Base-by-base conservation (phyloP, 2,329 filamentous ascomycete species). In the Metarhizium humberi region DNA sequence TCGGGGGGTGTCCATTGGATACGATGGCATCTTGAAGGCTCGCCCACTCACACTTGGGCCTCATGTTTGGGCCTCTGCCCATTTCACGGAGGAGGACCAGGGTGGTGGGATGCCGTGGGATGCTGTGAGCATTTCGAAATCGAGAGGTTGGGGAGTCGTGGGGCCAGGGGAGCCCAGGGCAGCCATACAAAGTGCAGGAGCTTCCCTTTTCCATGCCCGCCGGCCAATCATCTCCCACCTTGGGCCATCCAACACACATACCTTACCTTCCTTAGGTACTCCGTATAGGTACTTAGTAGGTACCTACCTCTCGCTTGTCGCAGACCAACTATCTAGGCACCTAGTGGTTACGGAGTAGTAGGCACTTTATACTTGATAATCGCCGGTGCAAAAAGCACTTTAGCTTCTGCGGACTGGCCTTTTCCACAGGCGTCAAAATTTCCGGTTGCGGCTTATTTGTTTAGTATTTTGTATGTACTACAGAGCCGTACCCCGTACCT, bases 81-180 rank as follows among this genome's bases (percentile, higher is more conserved):
- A 50, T 49, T 29, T 16, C 7, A 34, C 32, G 6, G 32, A 34
- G 32, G 32, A 11, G 10, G 32, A 54, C 51, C 25, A 16, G 50
- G 50, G 50, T 20, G 14, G 10, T 45, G 42, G 42, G 18, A 18
- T 20, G 40, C 14, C 18, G 10, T 45, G 42, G 42, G 18, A 18
- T 20, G n/a, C n/a, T 45, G 42, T 18, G 42, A 45, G 42, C 42
- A 45, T 36, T 52, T 32, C 42, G 42, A 45, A 32, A 45, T 47
- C 20, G 51, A 57, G 57, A 59, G 57, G 57, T 57, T 59, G 57
- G 57, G 57, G 36, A n/a, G 32, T 18, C 16, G 40, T 25, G 40
- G 25, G 42, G 55, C 40, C 11, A 38, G 25, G 25, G 25, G 25
- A 25, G 25, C 25, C 25, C 25, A 25, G 25, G 25, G 25, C 25